Conservation (phyloP, 2,329 filamentous ascomycete species). For the Talaromyces piceae region DNA sequence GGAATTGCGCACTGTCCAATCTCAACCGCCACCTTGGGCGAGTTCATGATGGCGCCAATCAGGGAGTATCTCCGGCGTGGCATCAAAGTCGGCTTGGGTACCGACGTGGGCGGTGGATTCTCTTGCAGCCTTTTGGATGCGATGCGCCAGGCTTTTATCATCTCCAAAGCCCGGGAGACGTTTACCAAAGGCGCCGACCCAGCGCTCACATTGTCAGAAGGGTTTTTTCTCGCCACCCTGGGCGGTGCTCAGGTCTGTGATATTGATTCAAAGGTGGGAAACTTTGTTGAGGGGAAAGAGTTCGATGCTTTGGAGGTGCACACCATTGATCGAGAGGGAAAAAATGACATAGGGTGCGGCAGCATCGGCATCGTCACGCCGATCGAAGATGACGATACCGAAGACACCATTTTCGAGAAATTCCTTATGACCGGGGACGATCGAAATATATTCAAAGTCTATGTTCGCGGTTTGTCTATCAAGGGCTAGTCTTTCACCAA, state of each 20-base stretch:
- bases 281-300: constrained; percentile 52
- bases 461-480: constrained; percentile 41
- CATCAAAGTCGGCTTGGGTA: constrained; percentile 61
- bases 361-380: constrained; percentile 45
- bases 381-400: constrained; percentile 44
- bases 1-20: constrained; percentile 60
- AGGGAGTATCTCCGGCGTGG: constrained; percentile 50
- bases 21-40: constrained; percentile 54
- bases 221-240: constrained; percentile 54
- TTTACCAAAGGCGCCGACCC: constrained; percentile 33
- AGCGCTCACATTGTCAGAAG: constrained; percentile 44
- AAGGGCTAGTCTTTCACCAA: constrained; percentile 13
- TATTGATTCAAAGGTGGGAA: constrained; percentile 48
- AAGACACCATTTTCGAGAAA: constrained; percentile 50
- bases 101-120: constrained; percentile 58
- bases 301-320: constrained; percentile 53
- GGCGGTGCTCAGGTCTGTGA: constrained; percentile 55
- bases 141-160: constrained; percentile 47
- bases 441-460: constrained; percentile 52
- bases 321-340: constrained; percentile 22
- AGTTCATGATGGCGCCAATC: constrained; percentile 53
- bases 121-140: constrained; percentile 47
- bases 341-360: background rate
- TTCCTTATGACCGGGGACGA: constrained; percentile 61
- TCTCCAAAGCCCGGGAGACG: constrained; percentile 31